Conservation (phyloP, 2,329 filamentous ascomycete species). For the Colletotrichum godetiae region DNA sequence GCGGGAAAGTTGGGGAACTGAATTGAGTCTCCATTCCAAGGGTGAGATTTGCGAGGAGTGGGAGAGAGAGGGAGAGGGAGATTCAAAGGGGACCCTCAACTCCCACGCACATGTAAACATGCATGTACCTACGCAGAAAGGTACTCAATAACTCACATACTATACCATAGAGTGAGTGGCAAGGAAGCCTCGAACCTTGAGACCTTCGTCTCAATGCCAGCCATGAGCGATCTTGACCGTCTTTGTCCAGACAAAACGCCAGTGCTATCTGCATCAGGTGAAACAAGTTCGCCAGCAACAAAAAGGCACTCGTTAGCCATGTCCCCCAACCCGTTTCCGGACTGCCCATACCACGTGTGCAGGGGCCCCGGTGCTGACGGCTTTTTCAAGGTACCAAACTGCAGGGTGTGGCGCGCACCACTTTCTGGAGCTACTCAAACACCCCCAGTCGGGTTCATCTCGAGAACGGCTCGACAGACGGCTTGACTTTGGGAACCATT, state of each 20-base stretch:
- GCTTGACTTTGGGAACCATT: slow-evolving; percentile 1
- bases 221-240: neutral
- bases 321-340: slow-evolving; percentile 22
- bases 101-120: neutral
- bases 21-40: neutral
- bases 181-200: neutral
- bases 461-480: neutral
- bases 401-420: slow-evolving; percentile 19
- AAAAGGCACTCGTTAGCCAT: neutral
- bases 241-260: neutral
- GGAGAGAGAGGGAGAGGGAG: neutral
- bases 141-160: neutral
- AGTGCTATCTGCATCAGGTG: slow-evolving; percentile 10
- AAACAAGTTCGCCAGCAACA: slow-evolving; percentile 14
- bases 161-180: neutral
- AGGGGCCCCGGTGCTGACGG: slow-evolving; percentile 16
- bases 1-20: neutral
- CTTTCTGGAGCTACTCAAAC: slow-evolving; percentile 7
- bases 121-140: neutral
- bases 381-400: slow-evolving; percentile 18
- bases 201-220: neutral
- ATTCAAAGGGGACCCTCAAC: neutral
- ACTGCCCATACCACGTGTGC: slow-evolving; percentile 25
- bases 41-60: neutral
- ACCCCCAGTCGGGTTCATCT: slow-evolving; percentile 25